Evolutionary conservation across 345 rosid genomes (phyloP), one percentile per base, ranked within the genome.

Genomic region (Punica granatum): DNA sequence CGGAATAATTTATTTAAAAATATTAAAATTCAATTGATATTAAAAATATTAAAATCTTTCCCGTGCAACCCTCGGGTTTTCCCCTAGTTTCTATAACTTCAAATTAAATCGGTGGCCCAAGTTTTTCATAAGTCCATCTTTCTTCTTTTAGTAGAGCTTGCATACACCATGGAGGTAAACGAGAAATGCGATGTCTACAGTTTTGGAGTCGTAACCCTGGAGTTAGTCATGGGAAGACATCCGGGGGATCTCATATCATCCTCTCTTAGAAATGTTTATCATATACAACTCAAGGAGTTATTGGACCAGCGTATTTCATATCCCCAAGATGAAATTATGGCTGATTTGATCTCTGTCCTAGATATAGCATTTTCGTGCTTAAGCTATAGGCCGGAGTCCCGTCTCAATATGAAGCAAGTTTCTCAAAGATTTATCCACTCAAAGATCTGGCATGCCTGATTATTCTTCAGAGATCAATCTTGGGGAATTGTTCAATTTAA

Each of bases 171-270:
- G 42, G 42, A 39, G 23, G 44, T 60, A 64, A 69, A 41, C 0
- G 44, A 60, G 7, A 60, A 60, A n/a, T 69, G 66, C 3, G 59
- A 69, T 44, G 66, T 69, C 44, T 69, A 69, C 23, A 60, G 60
- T 32, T 69, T 69, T 0, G 58, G 60, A n/a, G 39, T 60, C 11
- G 19, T 69, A 8, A 33, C 34, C 28, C 23, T 69, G 23, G 60
- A 69, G 62, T 18, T 60, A 46, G 3, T 69, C 16, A 18, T 60
- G 58, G 66, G 72, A n/a, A 60, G n/a, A 8, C 66, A 69, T 44
- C 46, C 60, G 0, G 66, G 30, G 0, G 21, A 69, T n/a, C 65
- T 69, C 56, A 43, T 69, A 1, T 69, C 46, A 0, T 61, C 72
- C 19, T n/a, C n/a, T n/a, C 1, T 69, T 3, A 0, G 11, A 16